Percentiles rank a stretch among this genome's conserved stretches.
phyloP scores from a whole-genome alignment of 1,284 basidiomycete species.

The Moesziomyces antarcticus region DNA sequence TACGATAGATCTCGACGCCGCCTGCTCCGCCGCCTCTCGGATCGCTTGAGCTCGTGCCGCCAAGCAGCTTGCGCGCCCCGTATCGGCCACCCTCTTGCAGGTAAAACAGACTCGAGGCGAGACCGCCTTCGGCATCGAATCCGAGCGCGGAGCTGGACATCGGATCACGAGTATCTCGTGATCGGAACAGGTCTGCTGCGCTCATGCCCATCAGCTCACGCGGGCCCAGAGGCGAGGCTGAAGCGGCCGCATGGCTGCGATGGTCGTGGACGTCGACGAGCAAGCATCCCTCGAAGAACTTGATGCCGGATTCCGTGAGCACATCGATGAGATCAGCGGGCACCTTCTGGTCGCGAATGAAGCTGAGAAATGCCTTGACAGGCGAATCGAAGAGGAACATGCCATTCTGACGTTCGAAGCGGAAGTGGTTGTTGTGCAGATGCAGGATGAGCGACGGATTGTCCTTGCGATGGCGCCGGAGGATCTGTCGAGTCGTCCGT shows the following conservation, averaged over 20 bases:
- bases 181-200: conserved; percentile 1
- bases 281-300: conserved; percentile 64
- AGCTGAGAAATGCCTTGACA: conserved; percentile 59
- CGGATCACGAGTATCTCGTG: background rate
- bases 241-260: conserved; percentile 35
- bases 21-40: conserved; percentile 26
- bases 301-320: conserved; percentile 53
- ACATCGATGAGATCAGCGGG: conserved; percentile 63
- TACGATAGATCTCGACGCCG: conserved; percentile 60
- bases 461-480: conserved; percentile 62
- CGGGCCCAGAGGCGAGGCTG: conserved; percentile 16
- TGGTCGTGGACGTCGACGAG: conserved; percentile 66
- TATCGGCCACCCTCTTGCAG: conserved; percentile 56
- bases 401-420: conserved; percentile 65
- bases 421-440: conserved; percentile 59
- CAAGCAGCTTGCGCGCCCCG: conserved; percentile 31
- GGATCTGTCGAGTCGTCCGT: conserved; percentile 63
- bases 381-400: conserved; percentile 64
- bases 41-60: conserved; percentile 15
- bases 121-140: conserved; percentile 10
- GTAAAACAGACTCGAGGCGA: conserved; percentile 45
- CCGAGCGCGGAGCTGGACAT: background rate
- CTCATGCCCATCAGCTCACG: conserved; percentile 29
- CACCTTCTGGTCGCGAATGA: conserved; percentile 59
- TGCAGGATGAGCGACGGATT: conserved; percentile 62